Conservation (phyloP, 768 basidiomycete genomes). For the Podaxis sp. region DNA sequence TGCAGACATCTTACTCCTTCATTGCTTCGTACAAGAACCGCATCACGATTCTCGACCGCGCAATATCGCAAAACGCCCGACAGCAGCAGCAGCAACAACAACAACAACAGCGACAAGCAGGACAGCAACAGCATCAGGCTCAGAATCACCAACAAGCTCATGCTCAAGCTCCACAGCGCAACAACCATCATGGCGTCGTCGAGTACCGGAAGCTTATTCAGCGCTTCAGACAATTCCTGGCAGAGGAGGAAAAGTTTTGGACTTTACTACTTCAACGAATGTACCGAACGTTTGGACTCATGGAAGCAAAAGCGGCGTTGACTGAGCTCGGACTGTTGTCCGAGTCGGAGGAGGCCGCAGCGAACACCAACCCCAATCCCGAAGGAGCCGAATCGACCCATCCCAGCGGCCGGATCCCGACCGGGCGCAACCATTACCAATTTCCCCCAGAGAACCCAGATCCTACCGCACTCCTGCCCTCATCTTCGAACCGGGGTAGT, state of each 20-base stretch:
- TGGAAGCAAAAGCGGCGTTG: constrained; percentile 61
- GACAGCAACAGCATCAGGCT: constrained; percentile 22
- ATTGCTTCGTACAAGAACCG: constrained; percentile 82
- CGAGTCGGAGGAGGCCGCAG: constrained; percentile 35
- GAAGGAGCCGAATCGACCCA: constrained; percentile 16
- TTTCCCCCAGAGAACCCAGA: constrained; percentile 60
- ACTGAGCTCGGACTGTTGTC: constrained; percentile 53
- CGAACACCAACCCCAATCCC: constrained; percentile 21
- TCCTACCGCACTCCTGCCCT: constrained; percentile 23
- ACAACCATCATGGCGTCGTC: constrained; percentile 50
- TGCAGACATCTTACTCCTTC: constrained; percentile 87
- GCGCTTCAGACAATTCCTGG: constrained; percentile 87
- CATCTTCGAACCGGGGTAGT: constrained; percentile 48
- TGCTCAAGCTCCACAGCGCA: constrained; percentile 4
- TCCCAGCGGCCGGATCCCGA: constrained; percentile 22
- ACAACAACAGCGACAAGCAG: constrained; percentile 29
- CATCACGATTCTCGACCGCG: constrained; percentile 65
- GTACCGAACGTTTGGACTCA: constrained; percentile 68
- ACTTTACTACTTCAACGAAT: constrained; percentile 74
- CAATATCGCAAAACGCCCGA: constrained; percentile 40
- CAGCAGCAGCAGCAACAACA: constrained; percentile 36
- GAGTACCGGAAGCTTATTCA: constrained; percentile 86
- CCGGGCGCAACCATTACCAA: constrained; percentile 57
- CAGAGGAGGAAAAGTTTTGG: constrained; percentile 93
- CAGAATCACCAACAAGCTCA: constrained; percentile 31